Base-by-base conservation (phyloP, 2,329 filamentous ascomycete species). In the Colletotrichum gigasporum region DNA sequence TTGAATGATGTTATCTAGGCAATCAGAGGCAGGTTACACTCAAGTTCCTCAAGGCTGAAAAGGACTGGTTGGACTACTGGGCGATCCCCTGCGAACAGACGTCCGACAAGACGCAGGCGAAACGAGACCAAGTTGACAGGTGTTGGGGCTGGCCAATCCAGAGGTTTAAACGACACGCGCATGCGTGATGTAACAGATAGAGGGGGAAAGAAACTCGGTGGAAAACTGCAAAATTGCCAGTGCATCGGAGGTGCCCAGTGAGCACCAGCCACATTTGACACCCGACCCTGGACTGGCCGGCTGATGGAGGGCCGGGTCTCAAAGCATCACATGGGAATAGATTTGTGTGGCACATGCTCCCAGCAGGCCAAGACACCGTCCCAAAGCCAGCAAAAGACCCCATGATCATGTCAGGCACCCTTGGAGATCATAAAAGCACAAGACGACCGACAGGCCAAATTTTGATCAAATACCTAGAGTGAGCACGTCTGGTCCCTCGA, bases 71-170 rank as follows among this genome's bases (percentile, higher is more conserved):
- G 16, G 42, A 37, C 39, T 16, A 24, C 37, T 12, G 45, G 55
- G 28, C 42, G 30, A 5, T 20, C 20, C 12, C 47, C 30, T 14
- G 62, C 28, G 57, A 61, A 65, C 62, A 65, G 62, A 65, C 35
- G 57, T 44, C 62, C 41, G 50, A 65, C 35, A 54, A 37, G 42
- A 54, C 42, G 35, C 42, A 45, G 42, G 16, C 62, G 62, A 65
- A 65, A 65, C 62, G 48, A 28, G 7, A 26, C 50, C 62, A 55
- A 16, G 18, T 41, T 65, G 62, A 55, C 41, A 64, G 61, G 32
- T 54, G 34, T 30, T 61, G 47, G 48, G 61, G 11, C n/a, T 39
- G 18, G 14, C 30, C 52, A 22, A 32, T 30, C 24, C 20, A 35
- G 34, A 53, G 54, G 41, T 61, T 41, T 64, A 35, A 42, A 47